These are phyloP conservation scores for Sutorius eximius DNA, from an alignment of 1,284 basidiomycete species.

Conservation along the genomic window DNA sequence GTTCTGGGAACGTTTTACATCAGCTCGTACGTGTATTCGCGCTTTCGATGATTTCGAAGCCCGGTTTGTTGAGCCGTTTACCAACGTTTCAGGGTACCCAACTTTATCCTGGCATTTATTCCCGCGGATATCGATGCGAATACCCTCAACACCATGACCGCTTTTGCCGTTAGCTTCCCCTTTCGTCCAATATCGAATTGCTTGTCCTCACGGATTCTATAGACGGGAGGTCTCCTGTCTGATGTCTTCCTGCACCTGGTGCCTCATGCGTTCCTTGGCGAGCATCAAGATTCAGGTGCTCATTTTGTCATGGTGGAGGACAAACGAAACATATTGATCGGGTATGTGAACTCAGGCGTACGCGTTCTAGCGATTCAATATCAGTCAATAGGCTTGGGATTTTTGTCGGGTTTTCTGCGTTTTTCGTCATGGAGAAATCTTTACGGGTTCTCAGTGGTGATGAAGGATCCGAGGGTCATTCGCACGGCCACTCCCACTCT, in stretches of 20 bases:
- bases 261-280: slow-evolving; percentile 88
- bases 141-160: slow-evolving; percentile 89
- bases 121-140: slow-evolving; percentile 80
- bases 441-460: slow-evolving; percentile 74
- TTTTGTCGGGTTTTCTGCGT: slow-evolving; percentile 81
- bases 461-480: slow-evolving; percentile 49
- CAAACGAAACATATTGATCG: slow-evolving; percentile 85
- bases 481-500: slow-evolving; percentile 59
- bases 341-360: slow-evolving; percentile 44
- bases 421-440: slow-evolving; percentile 90
- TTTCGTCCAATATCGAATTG: slow-evolving; percentile 16
- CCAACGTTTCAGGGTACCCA: slow-evolving; percentile 65
- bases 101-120: slow-evolving; percentile 89
- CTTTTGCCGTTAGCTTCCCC: slow-evolving; percentile 64
- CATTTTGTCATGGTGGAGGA: slow-evolving; percentile 83
- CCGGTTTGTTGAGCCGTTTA: slow-evolving; percentile 15
- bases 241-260: slow-evolving; percentile 90
- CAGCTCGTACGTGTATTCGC: slow-evolving; percentile 68
- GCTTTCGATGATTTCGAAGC: slow-evolving; percentile 16
- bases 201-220: slow-evolving; percentile 29
- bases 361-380: slow-evolving; percentile 10
- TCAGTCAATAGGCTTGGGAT: slow-evolving; percentile 61
- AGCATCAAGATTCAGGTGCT: slow-evolving; percentile 67
- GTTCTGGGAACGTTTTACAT: slow-evolving; percentile 91
- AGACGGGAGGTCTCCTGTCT: slow-evolving; percentile 87